Evolutionary conservation across 2,329 filamentous ascomycete species (phyloP), one percentile per base, ranked within the genome.

Genomic region (Pyrenophora graminea): DNA sequence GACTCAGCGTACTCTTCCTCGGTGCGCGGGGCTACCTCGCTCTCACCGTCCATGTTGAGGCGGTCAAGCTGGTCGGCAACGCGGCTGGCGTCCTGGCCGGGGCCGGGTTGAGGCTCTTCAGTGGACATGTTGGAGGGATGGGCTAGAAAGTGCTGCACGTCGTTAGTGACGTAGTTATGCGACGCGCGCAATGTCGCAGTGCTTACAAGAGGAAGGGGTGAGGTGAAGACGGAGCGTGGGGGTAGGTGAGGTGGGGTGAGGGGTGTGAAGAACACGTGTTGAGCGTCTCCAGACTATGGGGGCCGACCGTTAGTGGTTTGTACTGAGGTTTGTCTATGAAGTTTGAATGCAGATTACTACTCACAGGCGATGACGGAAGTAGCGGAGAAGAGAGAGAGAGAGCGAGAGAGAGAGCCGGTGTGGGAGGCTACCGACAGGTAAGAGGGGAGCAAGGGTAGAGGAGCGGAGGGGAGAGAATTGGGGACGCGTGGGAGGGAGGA

Each of bases 1-100:
- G 92, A 86, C 74, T 91, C 85, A 44, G 91, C 91, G 72, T 99
- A 99, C 76, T 99, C 94, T 74, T 97, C 92, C 66, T 99, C 94
- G 52, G 93, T 96, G 80, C 93, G 94, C 67, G 91, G 93, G 54
- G 84, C 83, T 56, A 85, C 83, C 66, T 93, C 90, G 62, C 89
- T 89, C 58, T 76, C 73, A 56, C 66, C 67, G 43, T 66, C 63
- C 39, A 75, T 66, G 64, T 70, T 74, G 42, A 77, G 61, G 46
- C 67, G 67, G 50, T 74, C 71, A 53, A 80, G 71, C 55, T 73
- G 71, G 42, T 79, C 75, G 63, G 70, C 62, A 55, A 79, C 60
- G 46, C 71, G 70, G 59, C 59, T 62, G 56, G 67, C 64, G 51
- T 71, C 72, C 56, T 69, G 67, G 52, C 62, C 59, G 50, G 61